Evolutionary conservation across 768 basidiomycete species (phyloP).

Genomic region (Hericium alpestre): DNA sequence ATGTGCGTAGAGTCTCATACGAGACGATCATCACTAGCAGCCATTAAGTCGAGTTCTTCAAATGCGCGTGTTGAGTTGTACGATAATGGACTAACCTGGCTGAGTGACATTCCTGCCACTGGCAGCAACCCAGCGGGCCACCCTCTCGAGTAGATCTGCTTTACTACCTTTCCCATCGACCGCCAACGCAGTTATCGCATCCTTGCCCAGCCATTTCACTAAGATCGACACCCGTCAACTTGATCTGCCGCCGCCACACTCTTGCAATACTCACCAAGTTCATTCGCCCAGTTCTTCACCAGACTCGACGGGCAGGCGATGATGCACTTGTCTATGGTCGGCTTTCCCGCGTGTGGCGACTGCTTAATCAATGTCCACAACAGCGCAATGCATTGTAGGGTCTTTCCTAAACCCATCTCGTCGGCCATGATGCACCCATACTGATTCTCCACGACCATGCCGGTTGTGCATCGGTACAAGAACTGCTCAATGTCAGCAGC

Average conservation of each 20-base stretch:
- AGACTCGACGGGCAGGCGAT: constrained; percentile 95
- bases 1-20: constrained; percentile 85
- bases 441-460: constrained; percentile 84
- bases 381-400: constrained; percentile 91
- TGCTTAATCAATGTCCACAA: constrained; percentile 95
- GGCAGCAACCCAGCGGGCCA: constrained; percentile 84
- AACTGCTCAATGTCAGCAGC: constrained; percentile 47
- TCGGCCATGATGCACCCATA: constrained; percentile 99
- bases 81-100: constrained; percentile 47
- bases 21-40: constrained; percentile 91
- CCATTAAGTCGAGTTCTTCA: not conserved
- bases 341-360: constrained; percentile 78
- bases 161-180: constrained; percentile 91
- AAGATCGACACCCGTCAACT: not conserved
- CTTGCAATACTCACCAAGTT: constrained; percentile 49
- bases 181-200: constrained; percentile 70
- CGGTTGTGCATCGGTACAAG: constrained; percentile 89
- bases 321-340: constrained; percentile 92
- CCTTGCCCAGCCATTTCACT: constrained; percentile 96
- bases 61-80: not conserved
- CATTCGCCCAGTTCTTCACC: constrained; percentile 98
- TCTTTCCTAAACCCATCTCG: constrained; percentile 97
- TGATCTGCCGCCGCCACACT: not conserved
- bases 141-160: constrained; percentile 64
- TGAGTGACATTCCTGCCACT: constrained; percentile 83